Evolutionary conservation across 129 eudicot genomes (phyloP).

Genomic region (Artemisia argyi): DNA sequence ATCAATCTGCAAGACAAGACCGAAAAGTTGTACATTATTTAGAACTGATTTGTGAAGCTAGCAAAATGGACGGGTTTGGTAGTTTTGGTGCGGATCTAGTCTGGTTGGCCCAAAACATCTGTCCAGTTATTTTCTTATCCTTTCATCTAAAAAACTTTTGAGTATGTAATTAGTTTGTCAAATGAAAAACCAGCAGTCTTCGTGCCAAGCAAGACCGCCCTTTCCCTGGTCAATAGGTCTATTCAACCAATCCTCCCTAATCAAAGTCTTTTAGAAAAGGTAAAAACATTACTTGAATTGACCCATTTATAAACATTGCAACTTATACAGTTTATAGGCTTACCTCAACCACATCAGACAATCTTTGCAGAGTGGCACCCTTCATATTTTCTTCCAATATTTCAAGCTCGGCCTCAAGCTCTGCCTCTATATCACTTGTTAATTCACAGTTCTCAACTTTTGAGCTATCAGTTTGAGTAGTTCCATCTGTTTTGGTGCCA

Average conservation of each 20-base stretch:
- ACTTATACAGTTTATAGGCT: slow-evolving; percentile 12
- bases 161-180: too few relatives aligned
- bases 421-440: slow-evolving; percentile 70
- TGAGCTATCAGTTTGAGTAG: slow-evolving; percentile 17
- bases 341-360: slow-evolving; percentile 51
- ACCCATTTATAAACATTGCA: neutral
- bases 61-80: neutral
- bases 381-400: slow-evolving; percentile 60
- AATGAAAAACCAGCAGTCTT: too few relatives aligned
- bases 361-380: slow-evolving; percentile 29
- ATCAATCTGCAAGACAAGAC: slow-evolving; percentile 45
- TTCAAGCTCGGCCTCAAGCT: slow-evolving; percentile 89
- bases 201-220: too few relatives aligned
- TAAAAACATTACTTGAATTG: neutral
- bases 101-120: neutral
- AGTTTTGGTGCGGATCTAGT: neutral
- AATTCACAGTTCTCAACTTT: slow-evolving; percentile 34
- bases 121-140: too few relatives aligned
- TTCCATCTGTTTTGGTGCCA: slow-evolving; percentile 26
- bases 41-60: neutral
- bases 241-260: too few relatives aligned
- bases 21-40: neutral
- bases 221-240: too few relatives aligned
- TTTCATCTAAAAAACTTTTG: too few relatives aligned
- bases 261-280: neutral